Percentiles rank a stretch among this genome's conserved stretches.
These are phyloP conservation scores for Podila horticola DNA, from an alignment of 192 early-diverging fungal species.

Conservation along the genomic window DNA sequence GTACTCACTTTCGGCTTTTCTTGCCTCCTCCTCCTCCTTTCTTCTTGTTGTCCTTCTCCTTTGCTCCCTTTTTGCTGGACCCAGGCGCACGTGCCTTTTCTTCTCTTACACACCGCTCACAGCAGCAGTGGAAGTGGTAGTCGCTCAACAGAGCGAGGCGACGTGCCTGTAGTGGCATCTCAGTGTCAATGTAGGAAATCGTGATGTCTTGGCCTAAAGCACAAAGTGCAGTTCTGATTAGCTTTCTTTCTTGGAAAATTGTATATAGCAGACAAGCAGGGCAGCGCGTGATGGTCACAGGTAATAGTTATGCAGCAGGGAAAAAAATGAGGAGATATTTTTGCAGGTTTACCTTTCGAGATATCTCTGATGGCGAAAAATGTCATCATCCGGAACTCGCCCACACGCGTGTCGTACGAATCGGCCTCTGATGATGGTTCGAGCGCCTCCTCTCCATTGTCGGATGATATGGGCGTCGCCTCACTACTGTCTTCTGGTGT, in stretches of 20 bases:
- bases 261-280: background rate
- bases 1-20: no score
- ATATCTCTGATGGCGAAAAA: slow-evolving; percentile 41
- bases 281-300: background rate
- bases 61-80: background rate
- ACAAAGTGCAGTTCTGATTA: slow-evolving; percentile 12
- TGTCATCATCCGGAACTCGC: slow-evolving; percentile 47
- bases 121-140: slow-evolving; percentile 73
- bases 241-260: background rate
- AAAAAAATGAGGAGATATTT: background rate
- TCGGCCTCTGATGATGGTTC: slow-evolving; percentile 16
- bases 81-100: slow-evolving; percentile 3
- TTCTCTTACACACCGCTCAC: slow-evolving; percentile 63
- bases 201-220: slow-evolving; percentile 60
- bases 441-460: slow-evolving; percentile 22
- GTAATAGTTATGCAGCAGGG: background rate
- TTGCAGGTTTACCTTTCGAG: slow-evolving; percentile 21
- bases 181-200: slow-evolving; percentile 75
- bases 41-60: slow-evolving; percentile 12
- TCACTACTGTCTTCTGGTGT: background rate
- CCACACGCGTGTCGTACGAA: slow-evolving; percentile 5
- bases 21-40: background rate
- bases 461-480: background rate
- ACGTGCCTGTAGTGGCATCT: slow-evolving; percentile 66
- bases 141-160: slow-evolving; percentile 61